Evolutionary conservation across 352 stramenopile genomes (phyloP), one percentile per base, ranked within the genome.

Genomic region (Albugo laibachii): DNA sequence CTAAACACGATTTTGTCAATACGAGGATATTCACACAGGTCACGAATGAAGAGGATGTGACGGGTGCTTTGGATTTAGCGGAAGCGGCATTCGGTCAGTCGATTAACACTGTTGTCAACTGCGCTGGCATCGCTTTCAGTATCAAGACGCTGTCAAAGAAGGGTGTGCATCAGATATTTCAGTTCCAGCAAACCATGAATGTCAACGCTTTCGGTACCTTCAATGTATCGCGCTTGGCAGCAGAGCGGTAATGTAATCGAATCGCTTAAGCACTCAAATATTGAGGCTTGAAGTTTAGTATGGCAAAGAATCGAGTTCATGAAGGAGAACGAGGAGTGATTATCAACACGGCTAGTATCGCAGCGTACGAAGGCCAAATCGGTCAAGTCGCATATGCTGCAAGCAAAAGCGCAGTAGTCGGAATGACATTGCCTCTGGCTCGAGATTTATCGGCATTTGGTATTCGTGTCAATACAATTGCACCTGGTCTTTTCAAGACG

Each of bases 301-400:
- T 96, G 84, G 55, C 80, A 36, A 91, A 92, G 52, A 75, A 56
- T 13, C 49, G 58, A 45, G 59, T 66, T 5, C 61, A 78, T 44
- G 48, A 65, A 53, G 88, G 86, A 10, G 71, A 97, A 47, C 73
- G 92, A 18, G 95, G 95, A 14, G 81, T 97, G 43, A 98, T 99
- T 52, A 95, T 99, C 55, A 98, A 98, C 68, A 99, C 95, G 11
- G 93, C 94, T 12, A 97, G 81, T 57, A 95, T 99, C 45, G 95
- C 95, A 41, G 95, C 94, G 0, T 98, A 94, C 59, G 94, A 99
- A 16, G 95, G 95, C 35, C 91, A 98, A 67, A 84, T 95, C 43
- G 95, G 93, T 2, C 95, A 99, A 71, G 87, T 80, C 18, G 95
- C 95, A 10, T 99, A 99, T 62, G 78, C 93, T 40, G 83, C 94